Conservation (phyloP, 768 basidiomycete species). For the Tricholoma sp. region DNA sequence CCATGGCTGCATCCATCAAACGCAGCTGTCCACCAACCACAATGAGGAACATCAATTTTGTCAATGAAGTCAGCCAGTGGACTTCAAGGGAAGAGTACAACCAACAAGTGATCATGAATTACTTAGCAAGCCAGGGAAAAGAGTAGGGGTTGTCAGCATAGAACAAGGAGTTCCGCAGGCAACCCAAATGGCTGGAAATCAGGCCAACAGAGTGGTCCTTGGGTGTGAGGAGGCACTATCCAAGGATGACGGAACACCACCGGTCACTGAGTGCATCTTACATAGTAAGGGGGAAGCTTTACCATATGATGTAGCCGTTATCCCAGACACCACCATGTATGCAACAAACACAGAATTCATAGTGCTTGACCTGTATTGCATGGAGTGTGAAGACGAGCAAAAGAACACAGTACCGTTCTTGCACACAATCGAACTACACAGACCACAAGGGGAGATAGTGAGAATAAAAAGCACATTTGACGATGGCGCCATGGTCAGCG, state of each 20-base stretch:
- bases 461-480: background rate
- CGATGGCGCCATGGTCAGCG: background rate
- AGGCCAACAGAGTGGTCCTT: background rate
- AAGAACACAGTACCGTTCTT: background rate
- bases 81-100: background rate
- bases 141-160: background rate
- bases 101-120: background rate
- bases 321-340: background rate
- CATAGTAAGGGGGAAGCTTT: conserved; percentile 1
- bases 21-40: background rate
- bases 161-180: background rate
- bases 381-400: background rate
- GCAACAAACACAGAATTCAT: background rate
- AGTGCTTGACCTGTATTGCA: background rate
- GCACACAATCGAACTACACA: background rate
- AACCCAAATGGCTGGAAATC: background rate
- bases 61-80: background rate
- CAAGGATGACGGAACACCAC: background rate
- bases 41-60: background rate
- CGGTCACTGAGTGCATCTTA: conserved; percentile 8
- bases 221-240: background rate
- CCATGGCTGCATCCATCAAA: background rate
- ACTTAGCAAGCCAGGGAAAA: background rate
- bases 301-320: background rate
- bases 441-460: background rate